Evolutionary conservation across 2,329 filamentous ascomycete species (phyloP).

Genomic region (Epichloe scottii): DNA sequence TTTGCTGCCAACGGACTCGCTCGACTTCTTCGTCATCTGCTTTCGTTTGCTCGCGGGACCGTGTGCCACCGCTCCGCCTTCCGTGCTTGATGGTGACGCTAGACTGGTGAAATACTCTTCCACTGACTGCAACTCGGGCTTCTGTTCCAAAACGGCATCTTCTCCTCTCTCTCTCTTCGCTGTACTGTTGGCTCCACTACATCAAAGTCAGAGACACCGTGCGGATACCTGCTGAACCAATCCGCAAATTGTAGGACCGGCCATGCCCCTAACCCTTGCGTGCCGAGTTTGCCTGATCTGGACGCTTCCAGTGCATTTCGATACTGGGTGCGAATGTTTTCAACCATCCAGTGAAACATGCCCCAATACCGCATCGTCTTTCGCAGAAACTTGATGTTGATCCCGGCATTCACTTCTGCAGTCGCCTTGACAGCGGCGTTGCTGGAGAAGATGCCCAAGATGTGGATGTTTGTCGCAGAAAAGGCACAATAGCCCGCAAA

Average conservation of each 20-base stretch:
- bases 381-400: conserved; percentile 79
- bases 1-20: conserved; percentile 3
- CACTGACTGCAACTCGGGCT: conserved; percentile 81
- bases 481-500: conserved; percentile 95
- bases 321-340: conserved; percentile 84
- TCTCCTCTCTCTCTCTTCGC: conserved; percentile 64
- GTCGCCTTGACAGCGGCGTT: conserved; percentile 61
- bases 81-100: conserved; percentile 46
- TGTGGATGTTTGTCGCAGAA: conserved; percentile 85
- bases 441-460: conserved; percentile 81
- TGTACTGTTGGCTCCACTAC: conserved; percentile 62
- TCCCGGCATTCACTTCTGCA: conserved; percentile 73
- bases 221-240: conserved; percentile 92
- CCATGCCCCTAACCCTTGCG: conserved; percentile 35
- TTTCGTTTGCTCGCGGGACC: conserved; percentile 22
- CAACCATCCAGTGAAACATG: conserved; percentile 94
- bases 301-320: conserved; percentile 73
- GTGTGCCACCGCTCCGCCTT: conserved; percentile 20
- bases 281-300: conserved; percentile 46
- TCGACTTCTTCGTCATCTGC: conserved; percentile 23
- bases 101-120: conserved; percentile 86
- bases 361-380: conserved; percentile 98
- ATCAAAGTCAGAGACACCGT: conserved; percentile 75
- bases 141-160: conserved; percentile 82
- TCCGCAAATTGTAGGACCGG: conserved; percentile 90